Base-by-base conservation (phyloP, 1,284 basidiomycete genomes). In the Ganoderma sp. region DNA sequence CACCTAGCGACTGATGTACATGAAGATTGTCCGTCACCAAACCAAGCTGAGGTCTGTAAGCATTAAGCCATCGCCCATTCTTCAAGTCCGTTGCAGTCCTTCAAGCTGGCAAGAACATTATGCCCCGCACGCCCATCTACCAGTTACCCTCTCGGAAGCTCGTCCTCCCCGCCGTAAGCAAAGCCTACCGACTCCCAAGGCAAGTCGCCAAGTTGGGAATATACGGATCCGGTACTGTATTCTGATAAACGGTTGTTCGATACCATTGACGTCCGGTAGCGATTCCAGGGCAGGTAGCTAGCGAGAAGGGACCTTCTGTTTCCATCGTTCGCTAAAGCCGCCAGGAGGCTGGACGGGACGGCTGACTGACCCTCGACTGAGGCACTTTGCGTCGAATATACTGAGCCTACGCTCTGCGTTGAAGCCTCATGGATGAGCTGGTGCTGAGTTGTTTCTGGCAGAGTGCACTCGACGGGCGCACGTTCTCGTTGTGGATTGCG, bases 331-430 rank as follows among this genome's bases (percentile, higher is more conserved):
- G 67, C 67, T 41, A 78, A 63, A 9, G 75, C 75, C 61, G 75
- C 65, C 6, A 79, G 68, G 57, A 77, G 67, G 39, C 75, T 75
- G 32, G 75, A 71, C n/a, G 77, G 74, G 3, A 75, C 73, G 9
- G 61, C 67, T 9, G 68, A 68, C 63, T 74, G 74, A 32, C 72
- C 71, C 45, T 78, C 77, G 60, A 79, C 80, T 10, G 69, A 62
- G 12, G 77, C 79, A 65, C 78, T 81, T 68, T 75, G 77, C 14
- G 72, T 75, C 25, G 80, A 81, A 65, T 80, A 80, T 39, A 71
- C 69, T 12, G 79, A 81, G n/a, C 68, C 73, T 12, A 77, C 74
- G 69, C 78, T 79, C 57, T 77, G 67, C 8, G 74, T 74, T 2
- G 79, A 78, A 19, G 72, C 71, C 67, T 75, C 76, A 50, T 77